Evolutionary conservation across 1,284 basidiomycete genomes (phyloP).

Genomic region (Melampsora larici-populina): DNA sequence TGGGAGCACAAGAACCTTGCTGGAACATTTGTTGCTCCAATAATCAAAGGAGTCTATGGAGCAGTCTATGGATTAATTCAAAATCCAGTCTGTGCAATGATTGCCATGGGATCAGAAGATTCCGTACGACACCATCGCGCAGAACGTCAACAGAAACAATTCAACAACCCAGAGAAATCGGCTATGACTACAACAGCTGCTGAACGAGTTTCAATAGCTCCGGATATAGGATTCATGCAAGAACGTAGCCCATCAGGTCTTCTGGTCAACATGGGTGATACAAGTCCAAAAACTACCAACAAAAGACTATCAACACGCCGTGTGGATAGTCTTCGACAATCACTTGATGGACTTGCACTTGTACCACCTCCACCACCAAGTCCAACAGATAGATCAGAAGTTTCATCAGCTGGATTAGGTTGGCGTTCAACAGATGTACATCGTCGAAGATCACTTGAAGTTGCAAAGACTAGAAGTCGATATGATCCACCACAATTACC

Average conservation of each 20-base stretch:
- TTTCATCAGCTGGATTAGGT: neutral
- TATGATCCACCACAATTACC: neutral
- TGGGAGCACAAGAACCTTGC: slow-evolving; percentile 25
- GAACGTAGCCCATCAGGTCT: neutral
- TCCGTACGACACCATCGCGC: slow-evolving; percentile 36
- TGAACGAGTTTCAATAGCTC: slow-evolving; percentile 23
- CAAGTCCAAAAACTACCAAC: neutral
- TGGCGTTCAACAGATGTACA: slow-evolving; percentile 31
- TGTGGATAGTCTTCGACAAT: slow-evolving; percentile 12
- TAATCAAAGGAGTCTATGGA: slow-evolving; percentile 41
- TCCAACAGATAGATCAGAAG: neutral
- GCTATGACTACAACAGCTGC: slow-evolving; percentile 37
- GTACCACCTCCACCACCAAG: neutral
- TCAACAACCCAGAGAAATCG: slow-evolving; percentile 24
- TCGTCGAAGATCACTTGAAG: slow-evolving; percentile 22
- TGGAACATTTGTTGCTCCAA: slow-evolving; percentile 31
- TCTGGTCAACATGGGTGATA: neutral
- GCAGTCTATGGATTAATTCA: slow-evolving; percentile 29
- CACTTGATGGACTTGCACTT: neutral
- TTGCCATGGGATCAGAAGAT: slow-evolving; percentile 41
- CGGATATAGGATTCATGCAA: neutral
- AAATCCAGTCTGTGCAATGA: slow-evolving; percentile 42
- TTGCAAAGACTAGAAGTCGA: slow-evolving; percentile 4
- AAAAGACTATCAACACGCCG: neutral
- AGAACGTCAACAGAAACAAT: slow-evolving; percentile 19